Base-by-base conservation (phyloP, 352 stramenopile genomes). In the Pythium dissimile region DNA sequence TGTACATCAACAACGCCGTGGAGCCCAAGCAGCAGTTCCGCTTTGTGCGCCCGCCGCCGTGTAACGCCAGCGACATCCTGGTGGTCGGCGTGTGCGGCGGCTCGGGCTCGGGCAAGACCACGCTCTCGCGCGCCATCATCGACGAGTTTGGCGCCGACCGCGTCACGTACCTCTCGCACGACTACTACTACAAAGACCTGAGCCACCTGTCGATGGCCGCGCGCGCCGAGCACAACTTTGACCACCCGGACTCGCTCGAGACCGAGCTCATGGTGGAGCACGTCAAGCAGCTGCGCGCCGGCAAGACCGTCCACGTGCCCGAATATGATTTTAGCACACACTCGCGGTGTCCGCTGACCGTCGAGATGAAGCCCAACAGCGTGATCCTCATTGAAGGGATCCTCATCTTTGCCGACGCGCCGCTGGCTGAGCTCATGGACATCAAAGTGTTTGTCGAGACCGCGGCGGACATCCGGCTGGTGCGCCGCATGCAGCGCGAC, bases 391-490 rank as follows among this genome's bases (percentile, higher is more conserved):
- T 99, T 0, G 96, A 99, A 60, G 96, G 96, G 41, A 99, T 99
- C 70, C 75, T 99, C 18, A 97, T 98, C 59, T 97, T 99, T 27
- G 91, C 92, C 5, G 82, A 98, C 64, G 75, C 72, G 44, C 75
- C 84, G 28, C 80, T 99, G 8, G 80, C 85, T 4, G 71, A 90
- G 35, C 77, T 98, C 63, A 90, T 98, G 81, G 96, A 99, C 79
- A 93, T 99, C 54, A 98, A 98, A 73, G 89, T 99, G 44, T 99
- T 98, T 78, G 95, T 98, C 50, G 94, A 98, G 77, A 97, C 95
- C 16, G 74, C 96, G 9, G 79, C 86, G 18, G 96, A 99, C 69
- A 97, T 98, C 46, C 86, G 96, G 18, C 88, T 98, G 10, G 89
- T 98, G 43, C 78, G 96, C 32, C 82, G 96, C 21, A 82, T 99